Base-by-base conservation (phyloP, 495 filamentous ascomycete genomes). In the Pseudomonodictys pantanalensis region DNA sequence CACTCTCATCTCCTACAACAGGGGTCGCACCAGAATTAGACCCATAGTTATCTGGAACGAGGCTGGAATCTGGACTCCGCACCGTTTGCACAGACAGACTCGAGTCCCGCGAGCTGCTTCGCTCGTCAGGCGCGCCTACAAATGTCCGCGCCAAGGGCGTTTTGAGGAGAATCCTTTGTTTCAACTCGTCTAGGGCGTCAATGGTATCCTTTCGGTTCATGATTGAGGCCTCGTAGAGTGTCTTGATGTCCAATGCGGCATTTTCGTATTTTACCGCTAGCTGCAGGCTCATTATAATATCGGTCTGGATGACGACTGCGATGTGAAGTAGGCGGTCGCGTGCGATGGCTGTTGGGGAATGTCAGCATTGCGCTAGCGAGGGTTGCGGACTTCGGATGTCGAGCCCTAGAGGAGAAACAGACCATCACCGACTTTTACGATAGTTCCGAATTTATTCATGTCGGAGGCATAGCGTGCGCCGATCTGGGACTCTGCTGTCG, bases 201-300 rank as follows among this genome's bases (percentile, higher is more conserved):
- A 77, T 62, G 6, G 71, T 68, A 20, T 69, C 59, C 12, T 56
- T 59, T 18, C 71, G 62, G 49, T 68, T 69, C 9, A 66, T 49
- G 24, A 78, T 70, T 12, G 72, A 71, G 9, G 69, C 62, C 12
- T 68, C 59, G 38, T 76, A 71, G 30, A 81, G 64, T 11, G 68
- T 64, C n/a, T 66, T 56, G 5, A 76, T 69, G 52, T 80, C 71
- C 7, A 78, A 38, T 2, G 60, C 57, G 15, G 62, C 68, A 28
- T 71, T 69, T 32, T 76, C 70, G 42, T 68, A 58, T 18, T 74
- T 65, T 32, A 62, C 61, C 9, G 76, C 76, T 11, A 66, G 59
- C 28, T 75, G 72, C 5, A 81, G 71, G 23, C 76, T 73, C 22
- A 69, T 65, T 30, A 80, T 68, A 11, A 81, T 60, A n/a, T 75